phyloP scores from a whole-genome alignment of 176 grass and related monocot genomes.

The Ananas comosus region DNA sequence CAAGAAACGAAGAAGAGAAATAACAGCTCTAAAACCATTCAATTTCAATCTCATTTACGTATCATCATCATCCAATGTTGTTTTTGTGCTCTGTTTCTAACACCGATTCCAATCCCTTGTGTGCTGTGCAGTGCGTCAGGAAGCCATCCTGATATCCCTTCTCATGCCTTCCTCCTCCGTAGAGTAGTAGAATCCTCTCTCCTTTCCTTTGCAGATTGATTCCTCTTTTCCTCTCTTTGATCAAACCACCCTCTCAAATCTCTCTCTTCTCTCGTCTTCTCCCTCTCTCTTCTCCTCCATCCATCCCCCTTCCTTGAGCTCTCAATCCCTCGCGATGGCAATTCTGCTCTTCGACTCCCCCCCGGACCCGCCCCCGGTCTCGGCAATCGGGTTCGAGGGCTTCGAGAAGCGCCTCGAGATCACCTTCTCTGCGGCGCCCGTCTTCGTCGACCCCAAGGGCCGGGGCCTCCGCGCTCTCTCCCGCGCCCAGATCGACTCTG shows the following conservation, averaged over 20 bases:
- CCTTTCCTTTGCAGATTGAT: constrained; percentile 19
- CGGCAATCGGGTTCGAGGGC: constrained; percentile 88
- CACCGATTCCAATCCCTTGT: constrained; percentile 16
- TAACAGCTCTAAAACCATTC: neutral
- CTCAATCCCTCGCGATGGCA: constrained; percentile 35
- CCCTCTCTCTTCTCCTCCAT: constrained; percentile 9
- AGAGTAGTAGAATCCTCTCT: constrained; percentile 44
- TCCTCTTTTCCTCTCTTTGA: constrained; percentile 32
- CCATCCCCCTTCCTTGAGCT: constrained; percentile 14
- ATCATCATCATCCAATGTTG: neutral
- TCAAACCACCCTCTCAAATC: constrained; percentile 40
- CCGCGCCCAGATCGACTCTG: constrained; percentile 54
- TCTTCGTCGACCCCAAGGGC: constrained; percentile 59
- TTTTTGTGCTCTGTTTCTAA: constrained; percentile 4
- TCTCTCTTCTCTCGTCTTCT: constrained; percentile 20
- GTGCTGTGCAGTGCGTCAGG: constrained; percentile 67
- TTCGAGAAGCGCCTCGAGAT: constrained; percentile 92
- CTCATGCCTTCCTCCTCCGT: constrained; percentile 27
- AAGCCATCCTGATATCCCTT: constrained; percentile 83
- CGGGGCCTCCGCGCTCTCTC: constrained; percentile 51
- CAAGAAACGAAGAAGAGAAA: too few relatives aligned
- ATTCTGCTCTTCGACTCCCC: constrained; percentile 24
- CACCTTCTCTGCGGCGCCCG: constrained; percentile 55
- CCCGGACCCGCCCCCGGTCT: constrained; percentile 27
- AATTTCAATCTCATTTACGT: neutral